A percentile compares a stretch with the other conserved stretches of the same genome.
phyloP scores from a whole-genome alignment of 2,329 filamentous ascomycete genomes.

The Arachnomyces sp. region DNA sequence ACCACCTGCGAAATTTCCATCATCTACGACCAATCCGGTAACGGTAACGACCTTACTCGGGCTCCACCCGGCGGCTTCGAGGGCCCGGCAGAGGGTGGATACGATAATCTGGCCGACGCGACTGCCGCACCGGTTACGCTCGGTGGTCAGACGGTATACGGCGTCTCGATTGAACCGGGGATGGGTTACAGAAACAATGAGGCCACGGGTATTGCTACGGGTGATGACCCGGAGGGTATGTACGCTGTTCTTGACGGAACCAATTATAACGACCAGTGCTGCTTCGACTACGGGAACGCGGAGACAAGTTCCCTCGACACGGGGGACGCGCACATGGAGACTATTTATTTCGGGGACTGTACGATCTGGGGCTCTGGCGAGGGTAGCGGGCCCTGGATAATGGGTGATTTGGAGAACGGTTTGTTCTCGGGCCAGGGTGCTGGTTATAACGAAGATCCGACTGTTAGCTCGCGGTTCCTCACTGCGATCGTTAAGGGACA shows the following conservation, averaged over 20 bases:
- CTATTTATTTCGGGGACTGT: slow-evolving; percentile 55
- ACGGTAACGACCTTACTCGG: slow-evolving; percentile 54
- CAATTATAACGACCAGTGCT: slow-evolving; percentile 27
- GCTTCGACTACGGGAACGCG: slow-evolving; percentile 52
- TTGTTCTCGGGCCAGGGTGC: slow-evolving; percentile 50
- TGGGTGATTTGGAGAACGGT: slow-evolving; percentile 61
- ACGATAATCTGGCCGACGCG: slow-evolving; percentile 53
- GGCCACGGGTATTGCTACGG: slow-evolving; percentile 45
- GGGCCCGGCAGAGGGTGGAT: slow-evolving; percentile 49
- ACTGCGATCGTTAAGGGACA: slow-evolving; percentile 51
- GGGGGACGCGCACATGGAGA: slow-evolving; percentile 60
- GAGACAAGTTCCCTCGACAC: slow-evolving; percentile 46
- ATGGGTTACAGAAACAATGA: slow-evolving; percentile 56
- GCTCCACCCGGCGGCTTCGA: slow-evolving; percentile 50
- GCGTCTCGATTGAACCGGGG: slow-evolving; percentile 53
- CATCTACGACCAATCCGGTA: slow-evolving; percentile 59
- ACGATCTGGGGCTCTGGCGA: slow-evolving; percentile 49
- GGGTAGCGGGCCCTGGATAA: slow-evolving; percentile 57
- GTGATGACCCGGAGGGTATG: slow-evolving; percentile 41
- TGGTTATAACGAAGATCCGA: slow-evolving; percentile 43
- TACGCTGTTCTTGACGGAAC: slow-evolving; percentile 28
- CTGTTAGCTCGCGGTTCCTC: slow-evolving; percentile 50
- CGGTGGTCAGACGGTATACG: slow-evolving; percentile 54
- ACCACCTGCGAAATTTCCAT: slow-evolving; percentile 57
- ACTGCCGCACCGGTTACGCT: slow-evolving; percentile 54